A percentile compares a stretch with the other conserved stretches of the same genome.
Conservation (phyloP, 2,329 filamentous ascomycete genomes). For the Penicillium sp. region DNA sequence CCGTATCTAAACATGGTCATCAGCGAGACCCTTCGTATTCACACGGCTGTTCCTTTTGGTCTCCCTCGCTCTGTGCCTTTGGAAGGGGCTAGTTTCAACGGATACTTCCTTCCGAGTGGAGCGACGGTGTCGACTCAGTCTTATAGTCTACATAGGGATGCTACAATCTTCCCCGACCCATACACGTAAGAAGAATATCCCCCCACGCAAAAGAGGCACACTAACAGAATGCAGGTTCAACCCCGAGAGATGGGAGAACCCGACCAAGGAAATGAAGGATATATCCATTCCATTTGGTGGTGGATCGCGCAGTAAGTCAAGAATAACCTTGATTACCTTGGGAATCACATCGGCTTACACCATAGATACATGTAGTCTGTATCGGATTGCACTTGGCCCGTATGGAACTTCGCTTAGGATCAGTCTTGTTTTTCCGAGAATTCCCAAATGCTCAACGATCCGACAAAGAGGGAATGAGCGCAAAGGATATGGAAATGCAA, state of each 20-base stretch:
- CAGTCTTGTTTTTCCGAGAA: not conserved
- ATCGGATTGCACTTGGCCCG: not conserved
- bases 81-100: not conserved
- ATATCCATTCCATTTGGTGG: not conserved
- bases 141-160: not conserved
- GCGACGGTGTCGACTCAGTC: not conserved
- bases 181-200: not conserved
- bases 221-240: not conserved
- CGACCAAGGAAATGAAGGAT: not conserved
- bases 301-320: not conserved
- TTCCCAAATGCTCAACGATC: not conserved
- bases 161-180: not conserved
- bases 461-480: not conserved
- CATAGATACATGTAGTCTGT: not conserved
- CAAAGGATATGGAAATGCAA: not conserved
- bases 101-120: not conserved
- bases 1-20: not conserved
- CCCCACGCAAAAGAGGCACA: not conserved
- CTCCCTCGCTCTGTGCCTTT: not conserved
- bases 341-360: not conserved
- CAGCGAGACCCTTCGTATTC: not conserved
- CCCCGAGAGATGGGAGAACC: not conserved
- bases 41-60: not conserved
- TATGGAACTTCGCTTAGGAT: not conserved
- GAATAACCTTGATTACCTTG: not conserved